Percentiles rank a stretch among this genome's conserved stretches.
phyloP scores from a whole-genome alignment of 202 grass and related monocot species.

The Alloteropsis angusta region DNA sequence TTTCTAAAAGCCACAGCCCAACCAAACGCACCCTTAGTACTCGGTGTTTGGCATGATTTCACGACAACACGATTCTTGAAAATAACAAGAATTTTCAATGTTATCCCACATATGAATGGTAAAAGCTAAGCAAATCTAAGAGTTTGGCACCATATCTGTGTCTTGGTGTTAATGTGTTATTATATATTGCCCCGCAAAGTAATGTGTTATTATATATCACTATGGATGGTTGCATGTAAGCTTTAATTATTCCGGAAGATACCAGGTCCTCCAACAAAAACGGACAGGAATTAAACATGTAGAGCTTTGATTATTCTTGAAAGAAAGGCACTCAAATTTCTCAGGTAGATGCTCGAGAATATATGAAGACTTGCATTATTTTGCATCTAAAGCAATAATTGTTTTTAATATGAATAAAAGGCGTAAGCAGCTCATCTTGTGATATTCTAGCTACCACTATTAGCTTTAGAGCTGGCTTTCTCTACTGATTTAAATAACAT shows the following conservation, averaged over 20 bases:
- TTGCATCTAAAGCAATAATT: background rate
- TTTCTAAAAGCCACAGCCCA: too few species aligned
- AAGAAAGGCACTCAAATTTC: background rate
- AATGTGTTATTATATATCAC: background rate
- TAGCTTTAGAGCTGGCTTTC: background rate
- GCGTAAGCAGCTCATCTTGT: background rate
- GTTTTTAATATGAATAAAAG: background rate
- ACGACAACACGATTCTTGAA: too few species aligned
- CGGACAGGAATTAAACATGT: slow-evolving; percentile 1
- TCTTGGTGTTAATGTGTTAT: background rate
- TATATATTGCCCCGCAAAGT: too few species aligned
- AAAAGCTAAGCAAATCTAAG: background rate
- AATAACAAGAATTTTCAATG: too few species aligned
- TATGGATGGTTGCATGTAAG: background rate
- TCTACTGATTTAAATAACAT: background rate
- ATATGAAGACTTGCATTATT: background rate
- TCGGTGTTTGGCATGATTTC: too few species aligned
- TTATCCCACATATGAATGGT: too few species aligned
- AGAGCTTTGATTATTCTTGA: background rate
- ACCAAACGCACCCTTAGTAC: too few species aligned
- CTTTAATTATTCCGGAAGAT: background rate
- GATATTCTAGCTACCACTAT: slow-evolving; percentile 9
- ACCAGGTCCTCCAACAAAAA: background rate
- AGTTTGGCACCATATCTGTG: background rate
- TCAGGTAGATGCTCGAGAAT: background rate